phyloP scores from a whole-genome alignment of 2,329 filamentous ascomycete species.

The Bipolaris bicolor region DNA sequence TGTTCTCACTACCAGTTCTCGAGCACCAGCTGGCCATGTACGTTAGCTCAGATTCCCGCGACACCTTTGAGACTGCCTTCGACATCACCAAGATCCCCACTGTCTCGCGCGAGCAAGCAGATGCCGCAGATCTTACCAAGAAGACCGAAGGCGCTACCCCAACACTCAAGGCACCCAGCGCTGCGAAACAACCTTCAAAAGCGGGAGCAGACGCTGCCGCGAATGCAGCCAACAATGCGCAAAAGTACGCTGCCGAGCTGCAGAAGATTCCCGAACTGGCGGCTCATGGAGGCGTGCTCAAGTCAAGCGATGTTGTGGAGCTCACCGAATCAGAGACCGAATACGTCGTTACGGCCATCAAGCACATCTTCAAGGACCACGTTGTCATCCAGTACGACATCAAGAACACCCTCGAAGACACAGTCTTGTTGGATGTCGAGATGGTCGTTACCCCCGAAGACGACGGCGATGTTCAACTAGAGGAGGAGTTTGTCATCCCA shows the following conservation, averaged over 20 bases:
- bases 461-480: constrained; percentile 71
- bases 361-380: constrained; percentile 98
- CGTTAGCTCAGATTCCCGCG: constrained; percentile 88
- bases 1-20: constrained; percentile 92
- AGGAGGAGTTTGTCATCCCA: constrained; percentile 92
- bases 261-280: constrained; percentile 89
- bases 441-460: constrained; percentile 87
- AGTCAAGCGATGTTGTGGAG: constrained; percentile 84
- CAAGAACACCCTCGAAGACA: constrained; percentile 94
- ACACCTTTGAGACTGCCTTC: constrained; percentile 83
- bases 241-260: constrained; percentile 88
- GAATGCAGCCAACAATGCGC: constrained; percentile 77
- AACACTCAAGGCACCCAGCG: constrained; percentile 89
- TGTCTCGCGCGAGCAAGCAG: constrained; percentile 92
- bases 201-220: constrained; percentile 76
- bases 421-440: constrained; percentile 53
- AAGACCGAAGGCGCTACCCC: constrained; percentile 93
- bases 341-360: constrained; percentile 91
- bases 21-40: constrained; percentile 98
- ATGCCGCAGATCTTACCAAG: constrained; percentile 95
- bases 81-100: constrained; percentile 90
- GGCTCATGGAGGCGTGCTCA: constrained; percentile 87
- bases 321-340: constrained; percentile 97
- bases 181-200: constrained; percentile 73
- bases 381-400: constrained; percentile 95